These are phyloP conservation scores for Rubia occidens DNA, from an alignment of 305 asterid genomes.

Conservation along the genomic window DNA sequence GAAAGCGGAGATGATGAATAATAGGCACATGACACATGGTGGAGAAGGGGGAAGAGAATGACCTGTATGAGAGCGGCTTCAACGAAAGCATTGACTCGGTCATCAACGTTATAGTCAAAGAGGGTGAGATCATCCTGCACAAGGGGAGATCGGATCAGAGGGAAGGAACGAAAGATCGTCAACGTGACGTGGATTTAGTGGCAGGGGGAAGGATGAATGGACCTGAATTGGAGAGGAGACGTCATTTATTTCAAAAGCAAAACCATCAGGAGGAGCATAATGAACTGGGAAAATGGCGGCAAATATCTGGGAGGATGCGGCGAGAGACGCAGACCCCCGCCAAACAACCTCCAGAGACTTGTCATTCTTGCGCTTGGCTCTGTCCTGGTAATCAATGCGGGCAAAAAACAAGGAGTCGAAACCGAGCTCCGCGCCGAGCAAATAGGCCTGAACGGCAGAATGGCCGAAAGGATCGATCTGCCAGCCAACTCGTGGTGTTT, in stretches of 20 bases:
- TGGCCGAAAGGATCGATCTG: conserved; percentile 92
- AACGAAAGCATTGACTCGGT: conserved; percentile 74
- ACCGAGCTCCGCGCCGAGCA: conserved; percentile 85
- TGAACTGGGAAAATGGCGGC: conserved; percentile 67
- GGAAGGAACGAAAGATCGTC: too few species aligned
- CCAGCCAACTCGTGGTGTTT: conserved; percentile 77
- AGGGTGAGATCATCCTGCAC: conserved; percentile 63
- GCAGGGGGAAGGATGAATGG: neutral
- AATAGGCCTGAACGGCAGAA: conserved; percentile 81
- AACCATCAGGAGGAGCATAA: conserved; percentile 74
- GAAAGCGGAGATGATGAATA: conserved; percentile 14
- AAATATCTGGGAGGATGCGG: conserved; percentile 81
- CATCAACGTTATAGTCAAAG: conserved; percentile 67
- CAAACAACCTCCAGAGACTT: conserved; percentile 74
- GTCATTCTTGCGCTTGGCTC: conserved; percentile 51
- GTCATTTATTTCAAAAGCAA: conserved; percentile 65
- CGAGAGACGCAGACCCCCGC: conserved; percentile 71
- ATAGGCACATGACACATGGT: conserved; percentile 12
- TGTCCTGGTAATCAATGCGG: conserved; percentile 86
- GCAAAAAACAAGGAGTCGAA: conserved; percentile 88
- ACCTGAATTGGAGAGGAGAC: conserved; percentile 75
- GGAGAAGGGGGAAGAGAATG: neutral
- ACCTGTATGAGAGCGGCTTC: conserved; percentile 78
- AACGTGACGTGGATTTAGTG: too few species aligned
- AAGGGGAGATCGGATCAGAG: conserved; percentile 1